These are phyloP conservation scores for Pseudohalonectria lignicola DNA, from an alignment of 2,329 filamentous ascomycete species.

Conservation along the genomic window DNA sequence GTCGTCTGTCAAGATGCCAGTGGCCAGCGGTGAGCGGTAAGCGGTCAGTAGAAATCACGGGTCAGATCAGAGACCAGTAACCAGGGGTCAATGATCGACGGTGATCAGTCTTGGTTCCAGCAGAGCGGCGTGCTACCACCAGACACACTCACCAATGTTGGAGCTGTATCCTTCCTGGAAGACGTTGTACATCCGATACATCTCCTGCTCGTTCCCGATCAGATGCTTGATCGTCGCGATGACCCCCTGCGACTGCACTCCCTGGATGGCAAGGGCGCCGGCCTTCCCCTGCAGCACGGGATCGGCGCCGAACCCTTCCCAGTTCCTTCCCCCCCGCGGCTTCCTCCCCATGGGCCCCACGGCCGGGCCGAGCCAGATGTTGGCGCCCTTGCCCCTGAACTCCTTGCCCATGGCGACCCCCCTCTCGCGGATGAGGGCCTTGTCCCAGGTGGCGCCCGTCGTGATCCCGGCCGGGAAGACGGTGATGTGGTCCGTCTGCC, in stretches of 20 bases:
- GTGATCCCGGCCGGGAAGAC: slow-evolving; percentile 75
- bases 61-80: background rate
- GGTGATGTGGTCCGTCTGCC: slow-evolving; percentile 63
- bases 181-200: slow-evolving; percentile 42
- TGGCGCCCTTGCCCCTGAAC: slow-evolving; percentile 61
- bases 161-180: slow-evolving; percentile 43
- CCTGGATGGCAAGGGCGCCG: slow-evolving; percentile 62
- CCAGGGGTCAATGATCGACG: slow-evolving; percentile 32
- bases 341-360: slow-evolving; percentile 65
- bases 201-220: slow-evolving; percentile 63
- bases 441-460: slow-evolving; percentile 64
- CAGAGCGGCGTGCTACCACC: too few relatives aligned
- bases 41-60: background rate
- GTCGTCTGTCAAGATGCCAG: slow-evolving; percentile 40
- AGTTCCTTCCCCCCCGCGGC: slow-evolving; percentile 56
- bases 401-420: slow-evolving; percentile 60
- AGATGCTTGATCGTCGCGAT: slow-evolving; percentile 77
- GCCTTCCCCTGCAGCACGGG: slow-evolving; percentile 61
- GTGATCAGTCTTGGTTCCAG: slow-evolving; percentile 38
- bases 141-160: slow-evolving; percentile 32
- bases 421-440: slow-evolving; percentile 56
- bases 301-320: slow-evolving; percentile 65
- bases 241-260: slow-evolving; percentile 72
- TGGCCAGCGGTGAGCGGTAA: background rate
- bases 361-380: slow-evolving; percentile 58